Base-by-base conservation (phyloP, 768 basidiomycete species). In the Lyophyllum atratum region DNA sequence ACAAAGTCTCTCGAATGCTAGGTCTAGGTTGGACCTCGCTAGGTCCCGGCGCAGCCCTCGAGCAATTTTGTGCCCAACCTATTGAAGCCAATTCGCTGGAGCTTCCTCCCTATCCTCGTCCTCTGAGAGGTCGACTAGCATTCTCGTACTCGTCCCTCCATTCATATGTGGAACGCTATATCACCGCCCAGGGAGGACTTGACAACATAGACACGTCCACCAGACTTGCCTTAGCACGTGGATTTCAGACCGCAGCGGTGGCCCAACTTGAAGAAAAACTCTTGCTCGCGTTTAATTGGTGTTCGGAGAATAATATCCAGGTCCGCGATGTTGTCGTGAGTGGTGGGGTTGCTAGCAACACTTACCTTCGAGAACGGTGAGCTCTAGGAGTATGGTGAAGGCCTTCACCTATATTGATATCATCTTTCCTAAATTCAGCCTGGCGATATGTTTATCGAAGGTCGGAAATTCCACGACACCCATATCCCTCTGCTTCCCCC, bases 321-420 rank as follows among this genome's bases (percentile, higher is more conserved):
- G 72, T 92, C 3, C 70, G 69, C 11, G 77, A 87, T 52, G 61
- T 98, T 24, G 92, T 97, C 1, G 85, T 91, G 15, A 93, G 93
- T 56, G 96, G 96, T 0, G 96, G 96, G 1, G 96, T 99, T 0
- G 96, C 95, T 15, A 93, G 92, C 62, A 99, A 99, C 64, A 44
- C 61, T 22, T 86, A 79, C 61, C 73, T 98, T 55, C 77, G 93
- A 49, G 54, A 78, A 43, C 78, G 86, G 93, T 92, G 49, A 43
- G 78, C 11, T 63, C 14, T 11, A 52, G 19, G 11, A 19, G 39
- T 43, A 39, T 45, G 47, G 22, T 4, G 22, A 28, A 12, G 15
- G 8, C 31, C 3, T 25, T 17, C 11, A 8, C 4, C n/a, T n/a
- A n/a, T 12, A 43, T 43, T 47, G 11, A 44, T 51, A 26, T 47